phyloP scores from a whole-genome alignment of 2,329 filamentous ascomycete species.

The Trichoderma polysporum region DNA sequence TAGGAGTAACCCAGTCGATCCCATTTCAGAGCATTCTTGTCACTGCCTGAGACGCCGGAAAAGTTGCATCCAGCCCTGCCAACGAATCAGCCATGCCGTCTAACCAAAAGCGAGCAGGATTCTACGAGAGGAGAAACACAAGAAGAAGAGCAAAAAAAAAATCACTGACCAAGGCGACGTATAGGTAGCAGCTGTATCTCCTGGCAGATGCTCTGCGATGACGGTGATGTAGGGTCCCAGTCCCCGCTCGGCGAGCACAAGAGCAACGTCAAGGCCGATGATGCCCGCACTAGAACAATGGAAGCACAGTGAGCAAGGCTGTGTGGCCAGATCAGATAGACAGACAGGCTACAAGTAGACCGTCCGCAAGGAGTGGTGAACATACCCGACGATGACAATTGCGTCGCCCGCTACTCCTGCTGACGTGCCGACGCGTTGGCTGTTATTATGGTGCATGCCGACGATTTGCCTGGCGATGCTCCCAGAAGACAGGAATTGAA shows the following conservation, averaged over 20 bases:
- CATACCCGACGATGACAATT: constrained; percentile 31
- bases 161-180: constrained; percentile 43
- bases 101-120: not conserved
- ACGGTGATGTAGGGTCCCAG: constrained; percentile 36
- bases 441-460: constrained; percentile 15
- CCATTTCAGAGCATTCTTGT: constrained; percentile 43
- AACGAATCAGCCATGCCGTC: not conserved
- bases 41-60: constrained; percentile 43
- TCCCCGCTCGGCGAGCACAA: constrained; percentile 38
- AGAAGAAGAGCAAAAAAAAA: not conserved
- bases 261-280: constrained; percentile 41
- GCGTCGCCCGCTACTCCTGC: constrained; percentile 13
- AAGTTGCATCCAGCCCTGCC: constrained; percentile 46
- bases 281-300: constrained; percentile 36
- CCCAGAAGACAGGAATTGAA: not conserved
- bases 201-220: constrained; percentile 42
- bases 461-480: constrained; percentile 12
- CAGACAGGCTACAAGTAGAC: not conserved
- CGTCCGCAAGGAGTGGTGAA: not conserved
- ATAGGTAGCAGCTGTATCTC: constrained; percentile 40
- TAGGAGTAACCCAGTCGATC: constrained; percentile 41
- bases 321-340: too few species aligned
- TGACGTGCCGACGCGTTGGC: constrained; percentile 9
- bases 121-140: too few species aligned
- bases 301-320: not conserved